These are phyloP conservation scores for Syzygium aqueum DNA, from an alignment of 345 rosid genomes.

Conservation along the genomic window DNA sequence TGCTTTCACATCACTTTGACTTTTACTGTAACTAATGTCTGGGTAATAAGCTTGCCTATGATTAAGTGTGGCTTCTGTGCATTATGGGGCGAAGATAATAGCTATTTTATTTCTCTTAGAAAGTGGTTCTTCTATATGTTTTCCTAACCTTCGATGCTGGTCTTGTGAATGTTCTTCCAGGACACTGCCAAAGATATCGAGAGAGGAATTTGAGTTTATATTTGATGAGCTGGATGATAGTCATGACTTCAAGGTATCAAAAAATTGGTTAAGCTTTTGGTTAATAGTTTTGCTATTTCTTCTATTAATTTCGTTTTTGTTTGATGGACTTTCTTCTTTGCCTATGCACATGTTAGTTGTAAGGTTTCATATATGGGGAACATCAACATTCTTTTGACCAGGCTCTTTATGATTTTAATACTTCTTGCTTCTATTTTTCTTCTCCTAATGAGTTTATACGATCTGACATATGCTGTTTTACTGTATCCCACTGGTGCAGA, in stretches of 20 bases:
- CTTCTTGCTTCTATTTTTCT: background rate
- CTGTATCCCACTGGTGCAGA: background rate
- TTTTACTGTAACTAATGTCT: background rate
- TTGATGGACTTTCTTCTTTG: background rate
- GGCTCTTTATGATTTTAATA: background rate
- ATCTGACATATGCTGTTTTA: background rate
- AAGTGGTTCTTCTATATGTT: background rate
- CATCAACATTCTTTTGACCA: background rate
- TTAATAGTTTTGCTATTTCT: background rate
- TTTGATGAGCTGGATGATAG: constrained; percentile 90
- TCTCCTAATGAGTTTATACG: background rate
- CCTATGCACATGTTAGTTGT: background rate
- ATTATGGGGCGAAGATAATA: background rate
- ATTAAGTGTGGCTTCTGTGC: background rate
- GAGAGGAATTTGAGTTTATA: constrained; percentile 76
- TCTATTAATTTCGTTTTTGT: background rate
- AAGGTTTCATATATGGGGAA: background rate
- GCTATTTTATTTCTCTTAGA: background rate
- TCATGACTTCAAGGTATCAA: constrained; percentile 80
- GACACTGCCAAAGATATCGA: constrained; percentile 79
- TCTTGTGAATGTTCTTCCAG: constrained; percentile 18
- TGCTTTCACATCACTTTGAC: background rate
- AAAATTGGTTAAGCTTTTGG: background rate
- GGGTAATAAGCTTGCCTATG: background rate
- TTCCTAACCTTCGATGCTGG: background rate